These are phyloP conservation scores for Zopfia rhizophila DNA, from an alignment of 2,329 filamentous ascomycete genomes.

Conservation along the genomic window DNA sequence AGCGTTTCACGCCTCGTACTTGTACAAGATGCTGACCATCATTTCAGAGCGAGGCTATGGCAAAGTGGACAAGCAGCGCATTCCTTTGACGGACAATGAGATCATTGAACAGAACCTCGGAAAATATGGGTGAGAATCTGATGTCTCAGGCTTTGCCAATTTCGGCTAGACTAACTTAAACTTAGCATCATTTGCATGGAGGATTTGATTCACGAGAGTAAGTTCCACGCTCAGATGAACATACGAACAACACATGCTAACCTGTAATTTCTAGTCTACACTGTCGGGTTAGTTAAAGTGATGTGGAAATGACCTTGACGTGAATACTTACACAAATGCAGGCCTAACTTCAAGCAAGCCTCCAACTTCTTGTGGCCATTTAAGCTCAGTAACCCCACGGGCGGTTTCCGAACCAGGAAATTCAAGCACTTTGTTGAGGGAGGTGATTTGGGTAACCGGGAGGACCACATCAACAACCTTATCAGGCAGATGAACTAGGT, in stretches of 20 bases:
- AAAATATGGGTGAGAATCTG: slow-evolving; percentile 75
- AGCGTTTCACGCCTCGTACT: slow-evolving; percentile 76
- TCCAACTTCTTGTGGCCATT: slow-evolving; percentile 99
- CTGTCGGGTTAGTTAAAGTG: slow-evolving; percentile 23
- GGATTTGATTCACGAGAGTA: slow-evolving; percentile 95
- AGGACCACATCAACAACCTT: slow-evolving; percentile 96
- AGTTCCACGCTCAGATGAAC: slow-evolving; percentile 7
- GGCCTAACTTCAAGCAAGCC: slow-evolving; percentile 98
- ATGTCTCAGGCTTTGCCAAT: background rate
- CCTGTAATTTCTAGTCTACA: slow-evolving; percentile 28
- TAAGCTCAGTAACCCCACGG: slow-evolving; percentile 98
- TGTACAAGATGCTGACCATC: slow-evolving; percentile 11
- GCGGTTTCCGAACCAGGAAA: slow-evolving; percentile 95
- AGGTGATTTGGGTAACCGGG: slow-evolving; percentile 98
- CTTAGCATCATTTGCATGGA: slow-evolving; percentile 91
- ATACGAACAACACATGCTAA: slow-evolving; percentile 12
- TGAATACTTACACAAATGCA: slow-evolving; percentile 53
- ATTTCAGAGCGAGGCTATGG: slow-evolving; percentile 81
- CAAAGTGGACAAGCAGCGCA: slow-evolving; percentile 98
- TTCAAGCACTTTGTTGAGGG: slow-evolving; percentile 99
- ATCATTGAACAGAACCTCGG: slow-evolving; percentile 97
- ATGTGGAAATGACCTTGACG: background rate
- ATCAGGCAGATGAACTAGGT: slow-evolving; percentile 98
- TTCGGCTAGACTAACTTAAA: slow-evolving; percentile 9
- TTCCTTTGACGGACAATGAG: slow-evolving; percentile 95